Conservation (phyloP, 306 rosid genomes). For the Cyclanthera cordifolia region DNA sequence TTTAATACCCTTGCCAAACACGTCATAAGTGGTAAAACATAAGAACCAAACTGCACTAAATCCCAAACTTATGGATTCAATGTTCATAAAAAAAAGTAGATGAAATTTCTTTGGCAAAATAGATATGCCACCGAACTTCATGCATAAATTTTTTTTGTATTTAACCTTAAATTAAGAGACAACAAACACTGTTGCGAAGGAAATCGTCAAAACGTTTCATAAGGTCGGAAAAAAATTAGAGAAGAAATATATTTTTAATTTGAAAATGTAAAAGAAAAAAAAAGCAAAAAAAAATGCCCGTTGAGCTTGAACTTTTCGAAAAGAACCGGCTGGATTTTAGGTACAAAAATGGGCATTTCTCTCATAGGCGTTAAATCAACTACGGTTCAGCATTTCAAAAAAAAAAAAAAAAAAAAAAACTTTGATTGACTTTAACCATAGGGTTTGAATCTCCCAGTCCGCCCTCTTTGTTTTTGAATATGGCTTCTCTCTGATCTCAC, state of each 20-base stretch:
- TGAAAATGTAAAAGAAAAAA: background rate
- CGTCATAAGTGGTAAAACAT: no score
- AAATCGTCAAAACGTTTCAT: background rate
- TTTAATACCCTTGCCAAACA: no score
- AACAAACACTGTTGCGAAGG: background rate
- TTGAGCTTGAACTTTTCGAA: slow-evolving; percentile 6
- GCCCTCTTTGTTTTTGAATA: slow-evolving; percentile 17
- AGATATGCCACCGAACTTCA: background rate
- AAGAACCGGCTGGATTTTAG: slow-evolving; percentile 15
- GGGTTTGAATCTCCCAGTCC: slow-evolving; percentile 23
- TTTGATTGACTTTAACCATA: slow-evolving; percentile 28
- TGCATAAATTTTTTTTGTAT: background rate
- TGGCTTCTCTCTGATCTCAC: background rate
- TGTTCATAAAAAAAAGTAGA: no score
- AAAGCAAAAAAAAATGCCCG: background rate
- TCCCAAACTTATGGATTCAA: no score
- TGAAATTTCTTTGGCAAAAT: no score
- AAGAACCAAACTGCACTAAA: no score
- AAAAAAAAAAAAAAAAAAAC: slow-evolving; percentile 2
- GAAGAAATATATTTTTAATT: no score
- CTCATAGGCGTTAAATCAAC: slow-evolving; percentile 18
- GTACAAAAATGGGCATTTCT: background rate
- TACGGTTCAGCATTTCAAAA: slow-evolving; percentile 17
- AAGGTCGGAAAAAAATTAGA: background rate
- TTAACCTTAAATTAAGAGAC: background rate